Base-by-base conservation (phyloP, 768 basidiomycete species). In the Paxillus rubicundulus region DNA sequence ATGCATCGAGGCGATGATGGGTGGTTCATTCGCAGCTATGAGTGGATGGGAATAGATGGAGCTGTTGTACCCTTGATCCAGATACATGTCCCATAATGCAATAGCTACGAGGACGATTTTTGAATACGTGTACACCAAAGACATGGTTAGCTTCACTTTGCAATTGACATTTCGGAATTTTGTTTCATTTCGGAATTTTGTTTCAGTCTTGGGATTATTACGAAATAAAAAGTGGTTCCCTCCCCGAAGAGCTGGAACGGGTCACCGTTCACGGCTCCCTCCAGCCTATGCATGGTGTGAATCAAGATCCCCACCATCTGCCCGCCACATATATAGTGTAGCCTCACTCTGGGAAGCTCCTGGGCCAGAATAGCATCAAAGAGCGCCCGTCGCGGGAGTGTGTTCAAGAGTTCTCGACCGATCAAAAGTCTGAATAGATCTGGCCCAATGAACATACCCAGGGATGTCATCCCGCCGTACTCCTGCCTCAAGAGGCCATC, bases 211-310 rank as follows among this genome's bases (percentile, higher is more conserved):
- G 27, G 52, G 52, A 14, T 53, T 39, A n/a, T 47, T 46, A 45
- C 45, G 30, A 47, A 53, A 20, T 41, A 27, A 24, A 53, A 53
- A 12, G 18, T 53, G 52, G 38, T 53, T 53, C 12, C 52, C 52
- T 46, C 24, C 9, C 46, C 52, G 18, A 40, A 53, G 10, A 42
- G 36, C 14, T 17, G 24, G 2, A 38, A 41, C 12, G 46, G 52
- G 9, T 41, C 21, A 4, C 34, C 18, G 4, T 47, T 33, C 43
- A 42, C 34, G 37, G 18, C 21, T 33, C 20, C 43, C 30, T 40
- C 52, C 28, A 56, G 16, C 38, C 49, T 41, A 17, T 47, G 32
- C 17, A 45, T 12, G 4, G 10, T 13, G 30, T 44, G 46, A 9
- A 56, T 18, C 13, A 53, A 41, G 16, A 5, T 0, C 20, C 51